Conservation (phyloP, 2,329 filamentous ascomycete species). For the Scytalidium lignicola region DNA sequence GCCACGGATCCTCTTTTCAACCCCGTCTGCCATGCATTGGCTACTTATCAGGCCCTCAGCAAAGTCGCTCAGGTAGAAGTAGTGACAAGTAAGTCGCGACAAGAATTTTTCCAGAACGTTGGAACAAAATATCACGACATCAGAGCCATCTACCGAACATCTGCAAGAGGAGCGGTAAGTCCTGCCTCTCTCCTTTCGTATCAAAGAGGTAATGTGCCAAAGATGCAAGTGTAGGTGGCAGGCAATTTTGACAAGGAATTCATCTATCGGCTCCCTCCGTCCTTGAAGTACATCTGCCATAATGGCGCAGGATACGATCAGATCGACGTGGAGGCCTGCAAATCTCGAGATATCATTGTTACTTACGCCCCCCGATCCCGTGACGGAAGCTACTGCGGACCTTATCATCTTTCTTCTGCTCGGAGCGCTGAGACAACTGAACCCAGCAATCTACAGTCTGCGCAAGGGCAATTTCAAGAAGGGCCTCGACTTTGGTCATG, state of each 20-base stretch:
- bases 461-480: conserved; percentile 30
- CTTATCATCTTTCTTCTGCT: conserved; percentile 71
- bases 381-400: conserved; percentile 77
- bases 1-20: conserved; percentile 10
- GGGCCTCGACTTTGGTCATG: conserved; percentile 35
- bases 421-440: conserved; percentile 52
- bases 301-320: conserved; percentile 79
- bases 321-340: conserved; percentile 67
- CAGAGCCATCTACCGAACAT: conserved; percentile 9
- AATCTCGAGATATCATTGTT: conserved; percentile 49
- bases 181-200: not conserved
- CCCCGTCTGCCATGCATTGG: conserved; percentile 7
- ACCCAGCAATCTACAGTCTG: conserved; percentile 35
- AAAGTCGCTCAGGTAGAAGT: conserved; percentile 6
- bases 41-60: not conserved
- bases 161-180: conserved; percentile 5
- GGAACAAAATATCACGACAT: conserved; percentile 6
- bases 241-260: conserved; percentile 59
- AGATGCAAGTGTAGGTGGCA: not conserved
- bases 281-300: conserved; percentile 53
- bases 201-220: not conserved
- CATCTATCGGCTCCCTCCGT: conserved; percentile 46
- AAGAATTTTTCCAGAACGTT: conserved; percentile 7
- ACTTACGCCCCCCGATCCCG: conserved; percentile 71
- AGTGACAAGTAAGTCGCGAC: conserved; percentile 4